Percentiles rank a stretch among this genome's conserved stretches.
Evolutionary conservation across 257 asterid genomes (phyloP).

Genomic region (Fraxinus cuspidata): DNA sequence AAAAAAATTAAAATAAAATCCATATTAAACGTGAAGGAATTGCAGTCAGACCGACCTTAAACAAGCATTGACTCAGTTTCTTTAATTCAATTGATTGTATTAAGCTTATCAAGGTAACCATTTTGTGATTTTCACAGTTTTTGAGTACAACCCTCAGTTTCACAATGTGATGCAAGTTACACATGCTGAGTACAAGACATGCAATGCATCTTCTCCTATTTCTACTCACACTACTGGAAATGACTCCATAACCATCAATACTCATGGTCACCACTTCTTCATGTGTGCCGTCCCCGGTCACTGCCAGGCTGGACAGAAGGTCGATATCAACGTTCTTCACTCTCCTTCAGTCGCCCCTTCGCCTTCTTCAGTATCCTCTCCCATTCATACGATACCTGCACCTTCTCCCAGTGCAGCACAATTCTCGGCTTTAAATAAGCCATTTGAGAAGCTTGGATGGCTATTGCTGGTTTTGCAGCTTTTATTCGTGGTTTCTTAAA

Average conservation of each 20-base stretch:
- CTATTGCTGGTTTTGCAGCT: slow-evolving; percentile 27
- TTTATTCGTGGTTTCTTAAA: slow-evolving; percentile 21
- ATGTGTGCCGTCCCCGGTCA: slow-evolving; percentile 84
- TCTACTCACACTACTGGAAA: slow-evolving; percentile 78
- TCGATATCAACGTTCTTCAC: slow-evolving; percentile 66
- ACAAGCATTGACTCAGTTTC: no score
- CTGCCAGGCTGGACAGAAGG: slow-evolving; percentile 82
- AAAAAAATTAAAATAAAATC: no score
- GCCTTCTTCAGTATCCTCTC: slow-evolving; percentile 41
- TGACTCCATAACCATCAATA: slow-evolving; percentile 61
- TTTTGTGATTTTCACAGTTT: slow-evolving; percentile 36
- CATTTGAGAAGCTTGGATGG: slow-evolving; percentile 21
- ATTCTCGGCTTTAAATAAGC: slow-evolving; percentile 7
- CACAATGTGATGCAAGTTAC: slow-evolving; percentile 87
- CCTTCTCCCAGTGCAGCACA: slow-evolving; percentile 58
- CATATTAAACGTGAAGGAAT: no score
- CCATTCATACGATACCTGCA: slow-evolving; percentile 45
- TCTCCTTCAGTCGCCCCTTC: slow-evolving; percentile 37
- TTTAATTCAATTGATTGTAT: no score
- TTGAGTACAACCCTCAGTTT: slow-evolving; percentile 72
- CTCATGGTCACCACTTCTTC: slow-evolving; percentile 75
- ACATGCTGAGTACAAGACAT: slow-evolving; percentile 56
- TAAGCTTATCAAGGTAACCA: not conserved
- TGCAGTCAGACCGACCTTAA: no score
- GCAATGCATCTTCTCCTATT: slow-evolving; percentile 74